Base-by-base conservation (phyloP, 441 rosid genomes). In the Euphorbia celastroides region DNA sequence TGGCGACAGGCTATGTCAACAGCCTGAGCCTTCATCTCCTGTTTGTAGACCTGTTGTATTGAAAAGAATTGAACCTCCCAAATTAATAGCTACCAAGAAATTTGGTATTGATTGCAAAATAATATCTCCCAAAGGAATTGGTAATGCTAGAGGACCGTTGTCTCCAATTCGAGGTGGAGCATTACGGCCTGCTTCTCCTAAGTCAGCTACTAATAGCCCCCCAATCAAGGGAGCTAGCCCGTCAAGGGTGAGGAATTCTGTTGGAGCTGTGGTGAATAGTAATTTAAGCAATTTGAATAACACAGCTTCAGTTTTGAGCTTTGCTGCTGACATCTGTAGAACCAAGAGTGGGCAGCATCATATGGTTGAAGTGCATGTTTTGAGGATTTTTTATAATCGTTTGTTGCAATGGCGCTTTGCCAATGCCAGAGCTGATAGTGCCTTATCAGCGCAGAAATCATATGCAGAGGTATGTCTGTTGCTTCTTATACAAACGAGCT, bases 351-450 rank as follows among this genome's bases (percentile, higher is more conserved):
- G 93, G 64, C 96, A 84, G 75, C 84, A 74, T 55, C 79, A 79
- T 62, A 76, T 83, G 62, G 75, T 60, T 58, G 90, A 93, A 74
- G 88, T 86, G 63, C 96, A 91, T 73, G 48, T 74, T 73, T 72
- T 88, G 78, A 89, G 92, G 79, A 78, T 86, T 57, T 77, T 88
- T 23, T 82, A 91, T 72, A 91, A 91, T 78, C 83, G 86, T 64
- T 65, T 88, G 79, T 64, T 93, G 79, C 97, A 93, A 17, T 91
- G 92, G 97, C 87, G 92, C 46, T 88, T 87, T 75, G 80, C 78
- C 44, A 91, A 87, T 80, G 99, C 97, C 63, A 82, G 95, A 74
- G 83, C 86, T 62, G 89, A 84, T 71, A 71, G 77, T 60, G 76
- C 86, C 62, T 36, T 84, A 42, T 77, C 83, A 44, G 75, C 76